Base-by-base conservation (phyloP, 768 basidiomycete species). In the Thelephora aurantiotincta region DNA sequence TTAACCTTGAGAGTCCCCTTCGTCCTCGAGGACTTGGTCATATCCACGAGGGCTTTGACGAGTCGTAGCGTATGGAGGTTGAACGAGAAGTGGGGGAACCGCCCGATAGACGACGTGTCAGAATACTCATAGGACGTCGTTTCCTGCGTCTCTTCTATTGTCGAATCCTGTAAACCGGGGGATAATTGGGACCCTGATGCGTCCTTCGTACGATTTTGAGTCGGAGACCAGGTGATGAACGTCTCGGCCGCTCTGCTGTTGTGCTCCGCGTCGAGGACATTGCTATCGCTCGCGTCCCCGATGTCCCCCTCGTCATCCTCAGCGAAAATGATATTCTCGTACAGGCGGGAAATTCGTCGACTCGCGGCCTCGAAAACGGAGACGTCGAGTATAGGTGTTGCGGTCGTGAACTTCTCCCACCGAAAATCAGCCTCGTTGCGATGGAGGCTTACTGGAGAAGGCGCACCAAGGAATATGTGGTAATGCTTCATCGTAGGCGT, bases 71-170 rank as follows among this genome's bases (percentile, higher is more conserved):
- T 55, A 57, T 85, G 75, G 14, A 85, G 63, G 54, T 68, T 78
- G 63, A 90, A 86, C 51, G 82, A 77, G 55, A 86, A 89, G 6
- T 68, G 63, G 2, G 86, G 86, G 55, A 89, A 88, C 9, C 69
- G 72, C 7, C 71, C 75, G 52, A 89, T 82, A 14, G 84, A 86
- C 0, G 80, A 80, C 0, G 75, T 69, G 53, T 81, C 74, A 5
- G 82, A 82, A 57, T 76, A 76, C 51, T 70, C 62, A 52, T 68
- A 66, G 1, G 78, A 78, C 35, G 66, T 65, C 0, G 68, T 68
- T 35, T 69, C 70, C 55, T 76, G 72, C 2, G 70, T 71, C 37
- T 63, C 63, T 38, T 65, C 60, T 7, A 62, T 66, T 45, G 55
- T 59, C 38, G 6, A 30, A 34, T 50, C 45, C 16, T 48, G 53